phyloP scores from a whole-genome alignment of 2,329 filamentous ascomycete genomes.

The Fusarium praegraminearum region DNA sequence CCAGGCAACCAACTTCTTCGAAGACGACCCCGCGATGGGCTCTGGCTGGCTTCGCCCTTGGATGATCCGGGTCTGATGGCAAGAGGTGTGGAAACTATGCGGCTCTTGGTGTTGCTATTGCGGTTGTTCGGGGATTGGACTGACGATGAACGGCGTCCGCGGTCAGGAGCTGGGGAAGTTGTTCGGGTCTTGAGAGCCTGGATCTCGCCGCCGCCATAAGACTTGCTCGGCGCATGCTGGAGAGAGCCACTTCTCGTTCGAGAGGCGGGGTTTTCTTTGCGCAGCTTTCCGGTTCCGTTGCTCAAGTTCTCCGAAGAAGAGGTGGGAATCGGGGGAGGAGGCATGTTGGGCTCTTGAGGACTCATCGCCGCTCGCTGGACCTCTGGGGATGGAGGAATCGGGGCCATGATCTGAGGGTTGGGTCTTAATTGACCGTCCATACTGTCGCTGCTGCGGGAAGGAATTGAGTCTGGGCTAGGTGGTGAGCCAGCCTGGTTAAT shows the following conservation, averaged over 20 bases:
- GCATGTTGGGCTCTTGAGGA: slow-evolving; percentile 39
- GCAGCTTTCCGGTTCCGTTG: slow-evolving; percentile 48
- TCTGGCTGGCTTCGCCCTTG: slow-evolving; percentile 55
- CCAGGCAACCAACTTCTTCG: slow-evolving; percentile 68
- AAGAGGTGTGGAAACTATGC: slow-evolving; percentile 51
- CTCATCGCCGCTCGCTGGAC: slow-evolving; percentile 41
- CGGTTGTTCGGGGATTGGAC: slow-evolving; percentile 56
- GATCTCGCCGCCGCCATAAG: slow-evolving; percentile 28
- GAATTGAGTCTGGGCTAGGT: slow-evolving; percentile 26
- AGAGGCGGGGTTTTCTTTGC: slow-evolving; percentile 47
- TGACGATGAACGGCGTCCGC: slow-evolving; percentile 61
- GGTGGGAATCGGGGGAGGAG: slow-evolving; percentile 28
- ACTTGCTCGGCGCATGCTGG: slow-evolving; percentile 41
- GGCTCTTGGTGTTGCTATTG: slow-evolving; percentile 47
- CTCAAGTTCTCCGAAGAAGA: slow-evolving; percentile 34
- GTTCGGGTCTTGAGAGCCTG: slow-evolving; percentile 44
- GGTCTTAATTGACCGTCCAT: slow-evolving; percentile 38
- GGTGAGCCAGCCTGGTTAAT: slow-evolving; percentile 29
- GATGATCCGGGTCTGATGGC: slow-evolving; percentile 46
- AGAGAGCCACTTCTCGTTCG: slow-evolving; percentile 53
- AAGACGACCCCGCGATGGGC: slow-evolving; percentile 59
- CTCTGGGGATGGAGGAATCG: slow-evolving; percentile 50
- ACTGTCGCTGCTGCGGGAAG: slow-evolving; percentile 24
- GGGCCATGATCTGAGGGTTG: slow-evolving; percentile 48
- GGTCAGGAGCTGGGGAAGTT: slow-evolving; percentile 54